Percentiles rank a stretch among this genome's conserved stretches.
phyloP scores from a whole-genome alignment of 2,329 filamentous ascomycete species.

The Sclerotinia glacialis region DNA sequence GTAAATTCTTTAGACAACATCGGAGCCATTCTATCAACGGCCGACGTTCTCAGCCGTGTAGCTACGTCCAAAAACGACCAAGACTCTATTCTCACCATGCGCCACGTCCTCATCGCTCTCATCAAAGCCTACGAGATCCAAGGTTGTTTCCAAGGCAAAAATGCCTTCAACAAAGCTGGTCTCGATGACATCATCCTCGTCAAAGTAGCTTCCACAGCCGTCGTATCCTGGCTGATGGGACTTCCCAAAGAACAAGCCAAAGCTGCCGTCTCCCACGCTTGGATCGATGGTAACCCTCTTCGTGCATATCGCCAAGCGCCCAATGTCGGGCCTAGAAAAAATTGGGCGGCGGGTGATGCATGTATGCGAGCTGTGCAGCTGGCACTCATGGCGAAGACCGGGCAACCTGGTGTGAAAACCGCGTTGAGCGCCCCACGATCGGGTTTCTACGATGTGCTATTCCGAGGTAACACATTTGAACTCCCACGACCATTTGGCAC shows the following conservation, averaged over 20 bases:
- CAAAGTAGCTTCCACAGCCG: constrained; percentile 43
- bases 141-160: constrained; percentile 41
- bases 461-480: constrained; percentile 27
- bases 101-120: constrained; percentile 38
- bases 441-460: constrained; percentile 41
- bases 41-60: constrained; percentile 32
- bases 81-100: constrained; percentile 37
- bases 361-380: constrained; percentile 44
- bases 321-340: constrained; percentile 43
- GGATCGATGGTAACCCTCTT: constrained; percentile 42
- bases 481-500: constrained; percentile 29
- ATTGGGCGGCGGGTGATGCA: constrained; percentile 45
- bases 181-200: constrained; percentile 46
- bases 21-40: constrained; percentile 41
- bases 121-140: constrained; percentile 47
- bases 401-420: constrained; percentile 37
- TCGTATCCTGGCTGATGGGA: constrained; percentile 42
- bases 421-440: constrained; percentile 39
- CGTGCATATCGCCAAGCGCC: constrained; percentile 39
- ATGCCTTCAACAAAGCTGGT: constrained; percentile 43
- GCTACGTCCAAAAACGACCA: constrained; percentile 7
- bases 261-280: constrained; percentile 42
- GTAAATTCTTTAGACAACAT: constrained; percentile 44
- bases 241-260: constrained; percentile 40
- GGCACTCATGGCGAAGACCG: constrained; percentile 35